Evolutionary conservation across 345 rosid species (phyloP), one percentile per base, ranked within the genome.

Genomic region (Eutrema yunnanense): DNA sequence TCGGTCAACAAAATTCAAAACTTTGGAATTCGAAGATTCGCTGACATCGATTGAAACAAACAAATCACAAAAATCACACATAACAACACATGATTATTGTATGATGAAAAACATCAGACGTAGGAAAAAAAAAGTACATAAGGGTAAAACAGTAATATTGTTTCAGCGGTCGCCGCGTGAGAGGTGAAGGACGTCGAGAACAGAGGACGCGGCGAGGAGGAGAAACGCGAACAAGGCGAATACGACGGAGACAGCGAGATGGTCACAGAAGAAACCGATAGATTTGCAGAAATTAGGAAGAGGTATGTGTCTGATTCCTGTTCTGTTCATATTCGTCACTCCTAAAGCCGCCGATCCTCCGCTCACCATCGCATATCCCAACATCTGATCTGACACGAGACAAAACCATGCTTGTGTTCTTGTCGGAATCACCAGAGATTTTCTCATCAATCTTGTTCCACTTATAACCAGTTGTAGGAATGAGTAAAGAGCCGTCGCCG

Each of bases 291-390:
- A 94, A 73, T 86, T 81, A 0, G 98, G 96, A 10, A 91, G 84
- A 22, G 87, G 79, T 8, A 91, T 82, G 58, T 86, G 92, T 56
- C 81, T 79, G 67, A 94, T 86, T 52, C 97, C 98, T 1, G 88
- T 86, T 41, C 84, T 87, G 73, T 94, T 94, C 86, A 91, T 82
- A 81, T 89, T 86, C 58, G 85, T 82, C 36, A 91, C 88, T 19
- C 97, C 96, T 2, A 92, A 75, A 48, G 97, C 86, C 8, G 98
- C 95, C 0, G 97, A 86, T 12, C 88, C 96, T 0, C 92, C 98
- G 62, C 96, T 86, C 68, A 85, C 69, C 92, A 81, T 77, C 9
- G 82, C 87, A 46, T 88, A 87, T 2, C 92, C 91, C 26, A 91
- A 65, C 29, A 86, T 80, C 96, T 94, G 96, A 82, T 94, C 97